Conservation (phyloP, 2,329 filamentous ascomycete genomes). For the Diaporthe citrichinensis region DNA sequence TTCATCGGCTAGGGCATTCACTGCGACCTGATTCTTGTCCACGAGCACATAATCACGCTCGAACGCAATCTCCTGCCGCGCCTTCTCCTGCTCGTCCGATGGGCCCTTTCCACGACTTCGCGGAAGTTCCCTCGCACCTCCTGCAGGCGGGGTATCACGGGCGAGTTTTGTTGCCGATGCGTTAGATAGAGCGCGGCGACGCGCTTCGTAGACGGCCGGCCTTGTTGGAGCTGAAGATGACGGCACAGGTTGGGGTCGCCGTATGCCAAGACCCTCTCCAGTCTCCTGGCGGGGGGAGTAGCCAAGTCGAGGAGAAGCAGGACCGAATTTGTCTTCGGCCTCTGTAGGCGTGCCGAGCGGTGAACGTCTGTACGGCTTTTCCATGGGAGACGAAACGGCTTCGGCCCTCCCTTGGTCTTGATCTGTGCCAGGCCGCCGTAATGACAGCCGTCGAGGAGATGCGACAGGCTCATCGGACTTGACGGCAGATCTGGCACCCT, state of each 20-base stretch:
- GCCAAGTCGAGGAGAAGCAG: constrained; percentile 51
- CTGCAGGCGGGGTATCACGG: constrained; percentile 53
- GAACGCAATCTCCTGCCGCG: constrained; percentile 88
- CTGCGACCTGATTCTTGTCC: constrained; percentile 94
- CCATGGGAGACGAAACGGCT: constrained; percentile 56
- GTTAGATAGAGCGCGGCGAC: constrained; percentile 57
- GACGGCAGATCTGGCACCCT: constrained; percentile 52
- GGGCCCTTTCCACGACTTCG: constrained; percentile 26
- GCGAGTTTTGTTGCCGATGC: constrained; percentile 53
- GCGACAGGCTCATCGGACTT: constrained; percentile 50
- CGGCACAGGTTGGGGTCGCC: constrained; percentile 61
- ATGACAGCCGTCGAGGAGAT: constrained; percentile 53
- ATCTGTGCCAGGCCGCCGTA: constrained; percentile 57
- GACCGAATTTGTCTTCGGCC: constrained; percentile 47
- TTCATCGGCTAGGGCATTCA: constrained; percentile 97
- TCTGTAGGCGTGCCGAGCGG: constrained; percentile 60
- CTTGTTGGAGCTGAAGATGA: constrained; percentile 65
- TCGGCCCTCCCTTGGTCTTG: constrained; percentile 54
- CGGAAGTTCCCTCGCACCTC: constrained; percentile 17
- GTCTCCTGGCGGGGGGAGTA: constrained; percentile 63
- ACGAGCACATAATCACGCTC: constrained; percentile 97
- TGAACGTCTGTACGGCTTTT: constrained; percentile 58
- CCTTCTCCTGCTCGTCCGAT: constrained; percentile 73
- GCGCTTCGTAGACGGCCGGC: constrained; percentile 53
- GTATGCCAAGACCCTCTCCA: constrained; percentile 66